phyloP scores from a whole-genome alignment of 2,329 filamentous ascomycete species.

The Albifimbria verrucaria region DNA sequence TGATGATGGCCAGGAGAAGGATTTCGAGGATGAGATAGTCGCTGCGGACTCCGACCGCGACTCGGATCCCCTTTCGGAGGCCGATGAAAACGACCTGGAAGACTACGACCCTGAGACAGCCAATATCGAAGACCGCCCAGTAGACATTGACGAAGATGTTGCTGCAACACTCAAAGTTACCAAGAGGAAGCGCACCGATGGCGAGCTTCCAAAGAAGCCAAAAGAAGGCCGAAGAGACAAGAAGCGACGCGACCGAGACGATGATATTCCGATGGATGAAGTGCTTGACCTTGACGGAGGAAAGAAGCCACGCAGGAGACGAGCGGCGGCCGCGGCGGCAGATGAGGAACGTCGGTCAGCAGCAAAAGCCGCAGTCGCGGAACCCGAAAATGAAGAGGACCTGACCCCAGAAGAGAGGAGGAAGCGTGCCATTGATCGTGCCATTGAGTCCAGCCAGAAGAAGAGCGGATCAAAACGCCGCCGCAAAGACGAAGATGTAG shows the following conservation, averaged over 20 bases:
- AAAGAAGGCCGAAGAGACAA: constrained; percentile 71
- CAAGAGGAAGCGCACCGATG: constrained; percentile 63
- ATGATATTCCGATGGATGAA: constrained; percentile 45
- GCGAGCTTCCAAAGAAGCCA: constrained; percentile 67
- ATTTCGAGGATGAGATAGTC: constrained; percentile 37
- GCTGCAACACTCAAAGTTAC: constrained; percentile 61
- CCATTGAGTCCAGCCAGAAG: constrained; percentile 86
- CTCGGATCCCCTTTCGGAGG: constrained; percentile 61
- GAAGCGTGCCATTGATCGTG: constrained; percentile 77
- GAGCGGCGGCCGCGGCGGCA: constrained; percentile 39
- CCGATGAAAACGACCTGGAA: constrained; percentile 67
- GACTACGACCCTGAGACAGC: constrained; percentile 65
- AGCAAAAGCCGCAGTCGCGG: constrained; percentile 40
- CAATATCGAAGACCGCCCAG: constrained; percentile 59
- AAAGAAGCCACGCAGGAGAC: constrained; percentile 44
- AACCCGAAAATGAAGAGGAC: constrained; percentile 71
- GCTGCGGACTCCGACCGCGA: constrained; percentile 50
- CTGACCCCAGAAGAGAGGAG: constrained; percentile 82
- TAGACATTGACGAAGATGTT: constrained; percentile 66
- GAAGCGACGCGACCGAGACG: constrained; percentile 50
- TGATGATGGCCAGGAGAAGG: constrained; percentile 39
- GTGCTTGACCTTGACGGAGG: constrained; percentile 42
- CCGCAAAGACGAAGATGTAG: constrained; percentile 84
- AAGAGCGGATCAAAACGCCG: constrained; percentile 67
- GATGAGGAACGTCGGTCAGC: constrained; percentile 48